A percentile compares a stretch with the other conserved stretches of the same genome.
Conservation (phyloP, 2,329 filamentous ascomycete genomes). For the Sporothrix sp. region DNA sequence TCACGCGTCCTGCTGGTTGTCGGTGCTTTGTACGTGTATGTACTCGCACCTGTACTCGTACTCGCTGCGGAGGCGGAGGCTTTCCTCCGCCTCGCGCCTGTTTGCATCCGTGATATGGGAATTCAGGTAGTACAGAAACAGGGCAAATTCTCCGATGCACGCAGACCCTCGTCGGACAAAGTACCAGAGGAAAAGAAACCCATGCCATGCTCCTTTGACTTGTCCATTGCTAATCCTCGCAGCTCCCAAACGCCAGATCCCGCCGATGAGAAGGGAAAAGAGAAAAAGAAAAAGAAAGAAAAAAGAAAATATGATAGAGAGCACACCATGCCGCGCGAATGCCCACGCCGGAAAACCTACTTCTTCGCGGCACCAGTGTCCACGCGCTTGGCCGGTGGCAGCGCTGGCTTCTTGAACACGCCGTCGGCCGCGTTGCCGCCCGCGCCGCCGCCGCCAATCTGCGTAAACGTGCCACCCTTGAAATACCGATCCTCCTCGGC, state of each 20-base stretch:
- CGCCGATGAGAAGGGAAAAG: too few relatives aligned
- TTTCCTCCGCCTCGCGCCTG: constrained; percentile 7
- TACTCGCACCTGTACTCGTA: too few relatives aligned
- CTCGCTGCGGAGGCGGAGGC: too few relatives aligned
- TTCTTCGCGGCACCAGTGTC: constrained; percentile 52
- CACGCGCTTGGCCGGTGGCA: constrained; percentile 65
- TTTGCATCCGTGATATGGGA: neutral
- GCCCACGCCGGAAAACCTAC: neutral
- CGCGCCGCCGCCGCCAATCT: constrained; percentile 52
- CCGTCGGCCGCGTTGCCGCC: constrained; percentile 32
- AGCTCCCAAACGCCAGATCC: too few relatives aligned
- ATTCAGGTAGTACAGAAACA: neutral
- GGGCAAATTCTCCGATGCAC: too few relatives aligned
- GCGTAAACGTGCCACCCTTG: constrained; percentile 93
- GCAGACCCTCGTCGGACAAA: too few relatives aligned
- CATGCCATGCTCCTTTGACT: too few relatives aligned
- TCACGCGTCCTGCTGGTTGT: too few relatives aligned
- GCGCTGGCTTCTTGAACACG: constrained; percentile 72
- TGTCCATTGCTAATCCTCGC: too few relatives aligned
- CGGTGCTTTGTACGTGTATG: too few relatives aligned
- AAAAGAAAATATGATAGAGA: neutral
- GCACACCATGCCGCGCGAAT: too few relatives aligned
- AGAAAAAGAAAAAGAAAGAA: neutral
- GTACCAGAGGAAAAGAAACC: neutral
- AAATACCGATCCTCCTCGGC: constrained; percentile 95